Evolutionary conservation across 2,329 filamentous ascomycete species (phyloP), one percentile per base, ranked within the genome.

Genomic region (Neofusicoccum umdonicola): DNA sequence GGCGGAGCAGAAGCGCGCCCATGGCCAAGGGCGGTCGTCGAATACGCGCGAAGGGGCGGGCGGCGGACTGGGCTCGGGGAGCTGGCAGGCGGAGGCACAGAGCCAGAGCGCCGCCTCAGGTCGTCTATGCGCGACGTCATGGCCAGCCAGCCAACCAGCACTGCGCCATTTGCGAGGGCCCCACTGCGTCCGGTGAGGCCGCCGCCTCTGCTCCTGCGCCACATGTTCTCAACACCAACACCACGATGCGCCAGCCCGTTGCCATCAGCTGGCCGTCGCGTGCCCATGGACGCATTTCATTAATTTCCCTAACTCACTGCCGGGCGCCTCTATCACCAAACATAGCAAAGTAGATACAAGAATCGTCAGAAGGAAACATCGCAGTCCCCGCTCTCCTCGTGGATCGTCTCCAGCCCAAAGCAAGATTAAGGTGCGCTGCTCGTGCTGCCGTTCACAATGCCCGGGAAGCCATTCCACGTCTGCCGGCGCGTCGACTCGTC

Each of bases 381-480:
- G 37, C 34, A 34, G 11, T 34, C 27, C 47, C n/a, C 9, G 7
- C 27, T 35, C 27, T 34, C 27, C 13, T 34, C 47, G 6, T 15
- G 11, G 11, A 51, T 51, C 47, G 47, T 51, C 27, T 19, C 19
- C 17, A 51, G 47, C 5, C 47, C 47, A n/a, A 37, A 37, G 8
- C 31, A 35, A 12, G 19, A 13, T 45, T 9, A 62, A 17, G 47
- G 60, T 8, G 41, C 50, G 37, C 58, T 62, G 45, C 45, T 31
- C 13, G 19, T 52, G 60, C 22, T 44, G 39, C 17, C 47, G 5
- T 22, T 11, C 15, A 54, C 27, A 37, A 54, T 22, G n/a, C 50
- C 50, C 3, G 61, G 61, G 13, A 63, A 63, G 1, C 61, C 61
- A 11, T 63, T 63, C 61, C 61, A 63, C 4, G 61, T 63, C 61